phyloP scores from a whole-genome alignment of 225 moss, liverwort and hornwort species.

The Physcomitrium patens region DNA sequence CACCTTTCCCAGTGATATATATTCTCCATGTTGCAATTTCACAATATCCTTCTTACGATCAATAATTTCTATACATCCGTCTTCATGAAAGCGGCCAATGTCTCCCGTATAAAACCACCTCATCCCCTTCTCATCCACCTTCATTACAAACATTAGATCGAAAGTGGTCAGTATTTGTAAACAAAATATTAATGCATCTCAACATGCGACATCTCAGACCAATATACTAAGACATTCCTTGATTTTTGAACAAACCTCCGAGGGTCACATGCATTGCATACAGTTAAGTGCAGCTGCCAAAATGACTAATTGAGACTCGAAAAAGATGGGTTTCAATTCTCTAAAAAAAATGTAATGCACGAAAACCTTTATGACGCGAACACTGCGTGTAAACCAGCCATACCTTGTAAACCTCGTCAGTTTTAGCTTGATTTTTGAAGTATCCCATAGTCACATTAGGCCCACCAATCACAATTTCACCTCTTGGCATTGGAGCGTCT shows the following conservation, averaged over 20 bases:
- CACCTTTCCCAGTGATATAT: conserved; percentile 96
- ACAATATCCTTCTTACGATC: conserved; percentile 99
- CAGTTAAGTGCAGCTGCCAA: not conserved
- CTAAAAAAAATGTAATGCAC: not conserved
- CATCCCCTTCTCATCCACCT: conserved; percentile 78
- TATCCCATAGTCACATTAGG: conserved; percentile 91
- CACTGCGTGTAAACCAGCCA: not conserved
- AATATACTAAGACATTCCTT: not conserved
- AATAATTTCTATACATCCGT: conserved; percentile 91
- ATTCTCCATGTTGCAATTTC: conserved; percentile 95
- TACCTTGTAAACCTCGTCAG: conserved; percentile 91
- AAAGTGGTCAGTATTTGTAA: conserved; percentile 10
- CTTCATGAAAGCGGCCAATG: conserved; percentile 80
- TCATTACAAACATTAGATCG: conserved; percentile 27
- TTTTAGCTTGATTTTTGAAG: conserved; percentile 84
- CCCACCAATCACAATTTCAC: conserved; percentile 94
- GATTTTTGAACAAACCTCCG: not conserved
- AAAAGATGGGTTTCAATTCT: conserved; percentile 9
- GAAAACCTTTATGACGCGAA: conserved; percentile 12
- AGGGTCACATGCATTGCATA: conserved; percentile 2
- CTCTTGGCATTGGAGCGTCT: conserved; percentile 83
- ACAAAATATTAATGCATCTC: conserved; percentile 1
- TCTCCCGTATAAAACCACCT: conserved; percentile 98
- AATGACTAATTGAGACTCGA: not conserved
- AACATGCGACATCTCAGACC: conserved; percentile 9